Base-by-base conservation (phyloP, 768 basidiomycete species). In the Filobasidium floriforme region DNA sequence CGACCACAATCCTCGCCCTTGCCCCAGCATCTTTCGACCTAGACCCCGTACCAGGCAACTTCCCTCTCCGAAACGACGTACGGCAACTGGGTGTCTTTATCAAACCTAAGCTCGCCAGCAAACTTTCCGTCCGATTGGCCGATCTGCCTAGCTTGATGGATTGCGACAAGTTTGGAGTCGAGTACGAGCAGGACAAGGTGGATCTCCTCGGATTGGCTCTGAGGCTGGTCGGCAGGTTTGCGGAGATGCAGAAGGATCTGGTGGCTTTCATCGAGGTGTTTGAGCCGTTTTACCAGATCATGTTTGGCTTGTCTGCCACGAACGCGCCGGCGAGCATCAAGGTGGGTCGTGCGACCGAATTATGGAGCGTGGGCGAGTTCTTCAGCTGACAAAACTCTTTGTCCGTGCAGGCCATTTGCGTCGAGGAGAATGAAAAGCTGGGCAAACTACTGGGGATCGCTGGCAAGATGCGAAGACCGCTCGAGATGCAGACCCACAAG, bases 401-500 rank as follows among this genome's bases (percentile, higher is more conserved):
- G 57, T 65, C 29, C 18, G 1, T 44, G 28, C 43, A 65, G 64
- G 22, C 57, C 7, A 15, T 65, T 37, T 65, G 64, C 44, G 46
- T 22, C 1, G 64, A 60, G n/a, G 41, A 65, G 46, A 65, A 46
- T 40, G 64, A 60, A 43, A 59, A 46, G 37, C 57, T 65, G 28
- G 28, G 57, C n/a, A 57, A 59, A 14, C 46, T 44, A 28, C 28
- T 66, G 46, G 88, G 86, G 71, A 89, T 93, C 73, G 81, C 90
- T 0, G 81, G 77, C 12, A 84, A 88, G 78, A 81, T 85, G 0
- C 88, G 96, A 43, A 83, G 81, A 61, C 91, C 96, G 0, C 85
- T 99, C 32, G 60, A 74, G 14, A 83, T 98, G 24, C 96, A 99
- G 81, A 83, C 88, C 1, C 94, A 98, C 82, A 96, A 93, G 77